Evolutionary conservation across 805 yeast genomes (phyloP), one percentile per base, ranked within the genome.

Genomic region (Zygotorulaspora sp.): DNA sequence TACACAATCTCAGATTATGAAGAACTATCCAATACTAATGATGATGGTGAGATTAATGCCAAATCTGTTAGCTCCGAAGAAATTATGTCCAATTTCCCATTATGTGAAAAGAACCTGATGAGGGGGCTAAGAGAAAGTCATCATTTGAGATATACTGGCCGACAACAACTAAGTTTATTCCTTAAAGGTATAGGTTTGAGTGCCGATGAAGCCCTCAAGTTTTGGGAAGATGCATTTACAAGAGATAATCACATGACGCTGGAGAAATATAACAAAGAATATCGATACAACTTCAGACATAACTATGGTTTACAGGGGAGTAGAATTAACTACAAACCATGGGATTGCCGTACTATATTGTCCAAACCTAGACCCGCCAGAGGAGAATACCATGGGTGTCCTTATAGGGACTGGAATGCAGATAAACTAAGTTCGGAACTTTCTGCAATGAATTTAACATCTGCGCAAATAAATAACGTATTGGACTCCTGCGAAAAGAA

Each of bases 251-350:
- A 53, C 8, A 72, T 81, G 63, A 72, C 80, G 4, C 58, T 77
- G 37, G 96, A 87, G 38, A 77, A 77, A 50, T 88, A 89, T 64
- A 77, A 81, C 60, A 89, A 88, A 63, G 95, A 90, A 55, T 89
- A 90, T 67, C 72, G 77, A 44, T 92, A 92, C 69, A 85, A 84
- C 52, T 77, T 92, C 53, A 74, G 95, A 43, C 97, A 92, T 62
- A 75, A 73, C 45, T 92, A 90, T 58, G 99, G 97, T 33, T 68
- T 86, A 41, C 96, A 86, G 63, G 99, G 98, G 49, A 81, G 82
- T 9, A 68, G 96, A 43, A 82, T 78, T 52, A 84, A 87, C 51
- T 88, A 87, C 62, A 75, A 76, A 52, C 95, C 97, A 3, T 75
- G 83, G 81, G 83, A 80, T 56, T 92, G 97, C 66, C 74, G 77